Evolutionary conservation across 108 stramenopile genomes (phyloP), one percentile per base, ranked within the genome.

Genomic region (Seminavis robusta): DNA sequence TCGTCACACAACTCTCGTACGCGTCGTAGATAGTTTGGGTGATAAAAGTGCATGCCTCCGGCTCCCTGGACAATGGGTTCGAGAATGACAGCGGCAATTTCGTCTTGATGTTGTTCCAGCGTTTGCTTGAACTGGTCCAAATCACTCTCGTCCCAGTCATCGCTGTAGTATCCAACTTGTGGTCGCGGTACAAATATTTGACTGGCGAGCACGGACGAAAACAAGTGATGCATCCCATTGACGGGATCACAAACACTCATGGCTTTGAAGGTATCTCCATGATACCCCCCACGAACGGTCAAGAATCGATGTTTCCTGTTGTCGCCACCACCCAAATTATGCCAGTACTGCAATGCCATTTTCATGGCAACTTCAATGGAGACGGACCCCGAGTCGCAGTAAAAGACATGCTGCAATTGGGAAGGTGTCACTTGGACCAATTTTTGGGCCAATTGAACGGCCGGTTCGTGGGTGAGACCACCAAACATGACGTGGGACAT

Each of bases 61-160:
- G 90, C 94, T 25, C 94, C 94, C 55, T 91, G 90, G 0, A 94
- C 94, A 28, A 92, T 79, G n/a, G 94, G 94, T 73, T 95, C 94
- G 25, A 95, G 49, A 10, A 95, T 84, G 16, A 95, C 69, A 4
- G 94, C 94, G 2, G 91, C 94, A n/a, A 92, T 57, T 32, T 77
- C 65, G 0, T 88, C 67, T n/a, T 59, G 53, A 48, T 27, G 62
- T 7, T 58, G 8, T 24, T 58, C 44, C 32, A 91, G 52, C 38
- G 43, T 43, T 9, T 48, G 39, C 17, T 67, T 47, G 46, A 94
- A 63, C 26, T 71, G 44, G 20, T 27, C 6, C 29, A 65, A 23
- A 38, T 74, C 56, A 3, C 23, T 24, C 6, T 63, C 71, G 58
- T 62, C 53, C 65, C 42, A 69, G n/a, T 24, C 61, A 48, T 65